phyloP scores from a whole-genome alignment of 345 rosid species.

The Ricinus communis region DNA sequence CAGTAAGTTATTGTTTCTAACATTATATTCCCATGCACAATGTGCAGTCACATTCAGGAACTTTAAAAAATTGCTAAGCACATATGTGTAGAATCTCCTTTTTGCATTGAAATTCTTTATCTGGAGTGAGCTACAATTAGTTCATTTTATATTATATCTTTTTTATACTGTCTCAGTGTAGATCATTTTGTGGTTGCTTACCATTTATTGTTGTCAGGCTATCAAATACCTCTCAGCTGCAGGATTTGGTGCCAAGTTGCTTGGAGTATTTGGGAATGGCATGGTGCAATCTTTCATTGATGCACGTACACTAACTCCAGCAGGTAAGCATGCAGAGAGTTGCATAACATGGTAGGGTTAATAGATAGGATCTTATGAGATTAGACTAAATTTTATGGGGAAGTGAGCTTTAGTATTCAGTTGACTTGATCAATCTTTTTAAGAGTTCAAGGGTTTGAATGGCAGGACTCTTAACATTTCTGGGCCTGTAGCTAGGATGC shows the following conservation, averaged over 20 bases:
- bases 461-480: not conserved
- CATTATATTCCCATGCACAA: not conserved
- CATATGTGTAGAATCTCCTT: not conserved
- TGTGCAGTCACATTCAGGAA: not conserved
- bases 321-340: conserved; percentile 41
- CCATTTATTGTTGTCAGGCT: conserved; percentile 48
- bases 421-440: not conserved
- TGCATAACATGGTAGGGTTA: conserved; percentile 3
- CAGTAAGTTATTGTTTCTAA: not conserved
- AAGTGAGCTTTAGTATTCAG: not conserved
- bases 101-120: not conserved
- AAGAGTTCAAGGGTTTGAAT: not conserved
- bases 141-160: not conserved
- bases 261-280: conserved; percentile 88
- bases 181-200: conserved; percentile 14
- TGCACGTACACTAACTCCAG: conserved; percentile 76
- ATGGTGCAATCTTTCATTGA: conserved; percentile 92
- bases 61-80: not conserved
- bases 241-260: conserved; percentile 96
- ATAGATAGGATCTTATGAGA: not conserved
- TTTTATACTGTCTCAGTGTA: too few relatives aligned
- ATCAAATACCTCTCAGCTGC: conserved; percentile 95
- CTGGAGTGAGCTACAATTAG: not conserved
- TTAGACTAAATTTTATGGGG: not conserved
- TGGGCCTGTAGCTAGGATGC: too few relatives aligned